phyloP scores from a whole-genome alignment of 1,139 yeast species.

The Nakaseomyces uthaithaninus region DNA sequence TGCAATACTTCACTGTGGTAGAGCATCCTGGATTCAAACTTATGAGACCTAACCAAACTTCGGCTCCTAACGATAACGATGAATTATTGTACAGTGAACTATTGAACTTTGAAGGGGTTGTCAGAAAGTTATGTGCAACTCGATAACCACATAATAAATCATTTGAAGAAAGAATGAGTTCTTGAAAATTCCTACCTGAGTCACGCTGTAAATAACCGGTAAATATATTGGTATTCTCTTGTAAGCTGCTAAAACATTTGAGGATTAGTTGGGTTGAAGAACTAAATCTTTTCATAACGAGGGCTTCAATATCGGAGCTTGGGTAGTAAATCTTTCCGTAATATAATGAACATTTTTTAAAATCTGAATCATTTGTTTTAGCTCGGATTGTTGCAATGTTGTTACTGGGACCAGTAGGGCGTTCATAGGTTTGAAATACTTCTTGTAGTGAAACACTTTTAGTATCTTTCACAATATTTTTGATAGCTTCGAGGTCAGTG shows the following conservation, averaged over 20 bases:
- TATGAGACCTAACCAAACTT: conserved; percentile 79
- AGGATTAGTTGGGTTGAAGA: conserved; percentile 49
- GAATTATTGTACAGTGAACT: conserved; percentile 37
- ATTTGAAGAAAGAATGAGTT: conserved; percentile 77
- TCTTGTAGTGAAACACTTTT: conserved; percentile 53
- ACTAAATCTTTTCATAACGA: conserved; percentile 59
- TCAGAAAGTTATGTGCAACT: conserved; percentile 62
- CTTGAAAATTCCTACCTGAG: conserved; percentile 59
- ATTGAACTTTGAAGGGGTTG: conserved; percentile 33
- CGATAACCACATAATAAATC: conserved; percentile 83
- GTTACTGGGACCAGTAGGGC: conserved; percentile 15
- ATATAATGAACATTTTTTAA: conserved; percentile 33
- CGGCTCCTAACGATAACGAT: conserved; percentile 66
- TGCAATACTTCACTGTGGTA: conserved; percentile 74
- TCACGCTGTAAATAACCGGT: conserved; percentile 69
- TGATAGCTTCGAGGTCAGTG: conserved; percentile 49
- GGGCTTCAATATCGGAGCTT: conserved; percentile 78
- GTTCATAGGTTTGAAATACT: conserved; percentile 75
- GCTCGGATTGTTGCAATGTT: conserved; percentile 12
- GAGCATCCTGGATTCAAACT: conserved; percentile 83
- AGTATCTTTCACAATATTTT: conserved; percentile 43
- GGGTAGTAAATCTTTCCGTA: conserved; percentile 91
- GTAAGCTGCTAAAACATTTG: conserved; percentile 68
- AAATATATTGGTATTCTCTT: conserved; percentile 44
- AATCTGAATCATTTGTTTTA: background rate